These are phyloP conservation scores for Simmondsia chinensis DNA, from an alignment of 148 eudicot species.

Conservation along the genomic window DNA sequence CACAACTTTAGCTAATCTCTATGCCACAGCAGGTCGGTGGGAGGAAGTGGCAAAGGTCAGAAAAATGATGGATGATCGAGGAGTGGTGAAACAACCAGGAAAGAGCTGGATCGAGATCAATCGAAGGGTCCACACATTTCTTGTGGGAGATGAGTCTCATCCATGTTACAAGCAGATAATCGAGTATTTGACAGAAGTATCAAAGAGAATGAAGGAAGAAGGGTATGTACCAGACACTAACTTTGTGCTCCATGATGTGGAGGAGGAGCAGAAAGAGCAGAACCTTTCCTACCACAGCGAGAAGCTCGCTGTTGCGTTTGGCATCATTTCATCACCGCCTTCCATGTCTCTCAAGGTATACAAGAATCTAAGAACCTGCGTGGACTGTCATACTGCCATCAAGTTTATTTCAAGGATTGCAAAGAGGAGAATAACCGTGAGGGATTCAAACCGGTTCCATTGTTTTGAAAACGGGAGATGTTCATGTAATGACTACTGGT, in stretches of 20 bases:
- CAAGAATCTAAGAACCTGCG: conserved; percentile 41
- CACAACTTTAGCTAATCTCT: conserved; percentile 33
- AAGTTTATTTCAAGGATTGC: conserved; percentile 33
- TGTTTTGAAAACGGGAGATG: conserved; percentile 43
- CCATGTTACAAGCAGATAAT: conserved; percentile 28
- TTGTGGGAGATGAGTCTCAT: conserved; percentile 48
- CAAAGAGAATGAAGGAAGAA: conserved; percentile 46
- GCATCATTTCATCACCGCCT: conserved; percentile 38
- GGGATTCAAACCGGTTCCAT: conserved; percentile 54
- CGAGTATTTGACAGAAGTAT: conserved; percentile 29
- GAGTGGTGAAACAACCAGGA: conserved; percentile 44
- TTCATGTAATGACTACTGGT: conserved; percentile 54
- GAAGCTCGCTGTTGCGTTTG: conserved; percentile 58
- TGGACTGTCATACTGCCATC: conserved; percentile 39
- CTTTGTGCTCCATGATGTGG: conserved; percentile 50
- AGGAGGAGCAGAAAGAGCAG: conserved; percentile 59
- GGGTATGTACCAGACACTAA: conserved; percentile 51
- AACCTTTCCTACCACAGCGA: conserved; percentile 54
- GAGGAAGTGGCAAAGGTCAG: conserved; percentile 27
- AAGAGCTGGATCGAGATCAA: conserved; percentile 48
- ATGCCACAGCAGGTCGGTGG: conserved; percentile 30
- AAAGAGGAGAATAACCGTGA: conserved; percentile 20
- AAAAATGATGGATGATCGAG: conserved; percentile 34
- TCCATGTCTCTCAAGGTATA: conserved; percentile 36
- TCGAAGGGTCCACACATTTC: conserved; percentile 32